Percentiles rank a stretch among this genome's conserved stretches.
phyloP scores from a whole-genome alignment of 768 basidiomycete species.

The Postia placenta region DNA sequence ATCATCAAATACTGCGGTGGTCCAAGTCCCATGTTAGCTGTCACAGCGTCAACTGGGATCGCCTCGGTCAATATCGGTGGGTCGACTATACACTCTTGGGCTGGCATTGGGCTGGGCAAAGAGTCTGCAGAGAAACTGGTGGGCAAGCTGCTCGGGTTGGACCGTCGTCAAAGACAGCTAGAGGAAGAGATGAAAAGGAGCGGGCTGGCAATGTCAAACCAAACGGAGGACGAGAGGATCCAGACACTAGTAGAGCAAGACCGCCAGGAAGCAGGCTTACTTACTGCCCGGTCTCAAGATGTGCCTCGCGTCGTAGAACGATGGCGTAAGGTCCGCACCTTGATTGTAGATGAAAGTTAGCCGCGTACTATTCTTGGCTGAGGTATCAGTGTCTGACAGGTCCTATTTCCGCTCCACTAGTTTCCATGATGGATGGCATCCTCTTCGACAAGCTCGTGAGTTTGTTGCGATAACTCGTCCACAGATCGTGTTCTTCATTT shows the following conservation, averaged over 20 bases:
- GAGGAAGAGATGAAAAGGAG: not conserved
- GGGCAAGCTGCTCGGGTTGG: conserved; percentile 44
- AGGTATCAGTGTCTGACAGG: no score
- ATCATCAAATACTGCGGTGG: conserved; percentile 51
- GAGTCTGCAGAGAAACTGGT: conserved; percentile 46
- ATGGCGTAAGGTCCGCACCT: conserved; percentile 56
- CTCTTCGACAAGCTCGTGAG: conserved; percentile 78
- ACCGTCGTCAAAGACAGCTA: conserved; percentile 8
- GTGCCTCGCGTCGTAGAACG: conserved; percentile 35
- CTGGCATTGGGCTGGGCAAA: conserved; percentile 71
- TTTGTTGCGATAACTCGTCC: conserved; percentile 13
- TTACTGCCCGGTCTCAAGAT: not conserved
- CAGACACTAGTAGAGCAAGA: conserved; percentile 3
- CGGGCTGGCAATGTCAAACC: not conserved
- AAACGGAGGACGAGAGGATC: not conserved
- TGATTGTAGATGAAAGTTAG: conserved; percentile 83
- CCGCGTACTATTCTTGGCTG: not conserved
- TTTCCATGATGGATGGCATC: conserved; percentile 83
- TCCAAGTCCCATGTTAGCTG: conserved; percentile 41
- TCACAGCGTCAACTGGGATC: conserved; percentile 78
- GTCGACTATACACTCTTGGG: conserved; percentile 75
- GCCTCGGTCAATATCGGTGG: conserved; percentile 84
- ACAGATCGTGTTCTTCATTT: not conserved
- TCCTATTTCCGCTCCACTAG: no score
- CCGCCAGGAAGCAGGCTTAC: not conserved